Base-by-base conservation (phyloP, 768 basidiomycete genomes). In the Neoboletus magnificus region DNA sequence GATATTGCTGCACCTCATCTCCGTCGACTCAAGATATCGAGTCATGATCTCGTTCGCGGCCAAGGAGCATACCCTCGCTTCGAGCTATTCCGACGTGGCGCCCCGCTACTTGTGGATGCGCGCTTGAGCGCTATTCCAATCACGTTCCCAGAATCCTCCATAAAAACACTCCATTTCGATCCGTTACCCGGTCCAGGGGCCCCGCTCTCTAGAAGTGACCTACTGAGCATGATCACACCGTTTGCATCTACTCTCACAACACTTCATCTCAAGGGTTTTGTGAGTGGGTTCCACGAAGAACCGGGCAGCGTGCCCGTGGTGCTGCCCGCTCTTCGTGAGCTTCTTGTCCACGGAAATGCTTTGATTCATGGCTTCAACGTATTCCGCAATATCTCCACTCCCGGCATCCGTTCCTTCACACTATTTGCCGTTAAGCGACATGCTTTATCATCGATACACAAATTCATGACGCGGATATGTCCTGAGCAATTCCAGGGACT, bases 141-240 rank as follows among this genome's bases (percentile, higher is more conserved):
- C 58, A 65, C 67, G 13, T 67, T 71, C 29, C 71, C 70, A 18
- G 35, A 59, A 23, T 59, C 67, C 8, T 33, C 62, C 44, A 59
- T 71, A 39, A 64, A 61, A n/a, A 70, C 65, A 1, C 70, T 74
- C 12, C 72, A 74, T 52, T 65, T 74, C 20, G 73, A 74, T 59
- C 73, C 69, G 30, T 51, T 66, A 37, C 68, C 71, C 33, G 74
- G 67, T 46, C 62, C 62, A 29, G 66, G 56, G 2, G 55, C 60
- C 3, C 68, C 71, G 8, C 65, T 71, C 23, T 66, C 68, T 33
- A 62, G 64, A 46, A 64, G 56, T 35, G 57, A 66, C 32, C 55
- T 70, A 5, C 61, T 72, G 23, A 58, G 66, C 57, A 72, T 69
- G 58, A 65, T 71, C 50, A 60, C 61, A 13, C 66, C 71, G 0